Evolutionary conservation across 2,329 filamentous ascomycete species (phyloP).

Genomic region (Cadophora sp.): DNA sequence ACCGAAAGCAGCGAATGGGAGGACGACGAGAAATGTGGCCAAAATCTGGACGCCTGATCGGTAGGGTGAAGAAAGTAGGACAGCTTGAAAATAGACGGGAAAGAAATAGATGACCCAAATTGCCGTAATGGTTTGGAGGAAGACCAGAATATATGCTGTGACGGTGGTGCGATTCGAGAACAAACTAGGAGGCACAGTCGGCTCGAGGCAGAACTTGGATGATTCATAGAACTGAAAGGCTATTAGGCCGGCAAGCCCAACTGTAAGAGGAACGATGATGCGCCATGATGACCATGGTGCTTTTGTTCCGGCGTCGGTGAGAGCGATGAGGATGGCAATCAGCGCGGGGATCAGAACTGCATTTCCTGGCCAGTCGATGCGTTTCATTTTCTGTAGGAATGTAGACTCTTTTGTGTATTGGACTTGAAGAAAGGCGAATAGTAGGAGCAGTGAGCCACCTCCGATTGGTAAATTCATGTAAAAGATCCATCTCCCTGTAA

Average conservation of each 20-base stretch:
- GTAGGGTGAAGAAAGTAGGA: constrained; percentile 57
- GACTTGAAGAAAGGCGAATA: constrained; percentile 28
- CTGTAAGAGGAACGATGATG: constrained; percentile 63
- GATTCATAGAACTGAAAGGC: constrained; percentile 49
- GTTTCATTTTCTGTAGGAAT: constrained; percentile 46
- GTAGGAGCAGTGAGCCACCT: constrained; percentile 20
- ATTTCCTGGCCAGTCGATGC: constrained; percentile 69
- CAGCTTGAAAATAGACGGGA: constrained; percentile 53
- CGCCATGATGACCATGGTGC: constrained; percentile 67
- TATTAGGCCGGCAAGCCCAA: constrained; percentile 58
- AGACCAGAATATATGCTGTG: constrained; percentile 45
- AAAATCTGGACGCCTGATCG: constrained; percentile 61
- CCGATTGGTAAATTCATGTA: constrained; percentile 31
- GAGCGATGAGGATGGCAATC: constrained; percentile 62
- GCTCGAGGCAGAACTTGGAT: constrained; percentile 16
- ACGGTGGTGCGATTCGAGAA: constrained; percentile 26
- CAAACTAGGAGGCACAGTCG: constrained; percentile 19
- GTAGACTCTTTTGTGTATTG: constrained; percentile 16
- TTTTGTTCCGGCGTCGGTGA: constrained; percentile 68
- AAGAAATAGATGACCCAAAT: constrained; percentile 50
- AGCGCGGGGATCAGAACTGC: constrained; percentile 61
- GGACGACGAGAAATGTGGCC: constrained; percentile 49
- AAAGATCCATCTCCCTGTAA: constrained; percentile 39
- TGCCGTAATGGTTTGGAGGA: constrained; percentile 47
- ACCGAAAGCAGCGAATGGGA: constrained; percentile 42